Conservation (phyloP, 2,329 filamentous ascomycete species). For the Blastomyces gilchristii region DNA sequence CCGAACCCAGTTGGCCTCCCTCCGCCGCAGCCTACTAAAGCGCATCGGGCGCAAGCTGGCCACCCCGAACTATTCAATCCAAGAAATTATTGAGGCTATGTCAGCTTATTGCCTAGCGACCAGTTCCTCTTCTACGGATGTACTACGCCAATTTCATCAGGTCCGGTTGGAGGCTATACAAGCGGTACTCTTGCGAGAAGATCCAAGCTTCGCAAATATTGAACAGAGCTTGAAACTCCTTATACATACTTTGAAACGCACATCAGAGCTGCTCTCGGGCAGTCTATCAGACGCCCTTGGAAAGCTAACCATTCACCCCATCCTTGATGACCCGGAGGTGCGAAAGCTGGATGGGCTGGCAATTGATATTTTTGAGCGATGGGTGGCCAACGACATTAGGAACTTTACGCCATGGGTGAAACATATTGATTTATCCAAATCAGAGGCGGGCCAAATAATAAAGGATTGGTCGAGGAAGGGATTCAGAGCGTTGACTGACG, state of each 20-base stretch:
- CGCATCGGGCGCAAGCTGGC: conserved; percentile 49
- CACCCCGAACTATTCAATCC: conserved; percentile 34
- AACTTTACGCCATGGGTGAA: conserved; percentile 82
- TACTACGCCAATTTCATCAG: conserved; percentile 65
- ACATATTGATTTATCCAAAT: conserved; percentile 61
- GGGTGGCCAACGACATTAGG: conserved; percentile 72
- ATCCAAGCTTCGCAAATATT: conserved; percentile 44
- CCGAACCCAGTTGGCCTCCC: conserved; percentile 51
- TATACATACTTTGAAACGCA: conserved; percentile 64
- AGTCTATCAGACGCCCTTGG: conserved; percentile 60
- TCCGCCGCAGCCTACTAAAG: conserved; percentile 56
- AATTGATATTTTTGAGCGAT: conserved; percentile 65
- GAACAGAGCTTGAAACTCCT: conserved; percentile 61
- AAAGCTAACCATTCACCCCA: conserved; percentile 56
- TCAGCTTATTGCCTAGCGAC: conserved; percentile 74
- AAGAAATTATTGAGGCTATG: conserved; percentile 57
- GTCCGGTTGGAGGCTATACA: conserved; percentile 61
- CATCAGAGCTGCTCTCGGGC: conserved; percentile 63
- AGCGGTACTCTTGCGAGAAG: conserved; percentile 47
- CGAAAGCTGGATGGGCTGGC: conserved; percentile 58
- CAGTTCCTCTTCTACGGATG: conserved; percentile 68
- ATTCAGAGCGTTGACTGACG: conserved; percentile 50
- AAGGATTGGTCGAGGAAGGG: conserved; percentile 54
- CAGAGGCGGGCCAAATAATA: conserved; percentile 51
- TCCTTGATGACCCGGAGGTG: conserved; percentile 63